These are phyloP conservation scores for Pythium phragmiticola DNA, from an alignment of 352 stramenopile genomes.

Conservation along the genomic window DNA sequence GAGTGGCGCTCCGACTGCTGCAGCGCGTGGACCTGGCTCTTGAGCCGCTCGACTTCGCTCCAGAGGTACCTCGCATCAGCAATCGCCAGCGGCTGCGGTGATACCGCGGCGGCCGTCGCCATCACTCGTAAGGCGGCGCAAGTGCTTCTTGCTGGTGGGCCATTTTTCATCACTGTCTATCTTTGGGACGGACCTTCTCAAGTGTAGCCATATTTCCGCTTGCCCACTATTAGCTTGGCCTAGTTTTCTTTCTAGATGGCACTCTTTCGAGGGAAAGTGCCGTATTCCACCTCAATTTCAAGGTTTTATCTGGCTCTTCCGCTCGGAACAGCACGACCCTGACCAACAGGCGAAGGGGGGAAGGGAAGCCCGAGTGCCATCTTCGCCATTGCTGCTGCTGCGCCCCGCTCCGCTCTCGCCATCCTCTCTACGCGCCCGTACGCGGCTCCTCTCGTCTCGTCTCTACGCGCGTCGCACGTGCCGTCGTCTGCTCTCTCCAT, in stretches of 20 bases:
- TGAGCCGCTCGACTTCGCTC: slow-evolving; percentile 60
- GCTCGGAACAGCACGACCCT: slow-evolving; percentile 4
- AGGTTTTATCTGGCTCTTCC: slow-evolving; percentile 18
- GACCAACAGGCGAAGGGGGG: slow-evolving; percentile 1
- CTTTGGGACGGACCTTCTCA: not conserved
- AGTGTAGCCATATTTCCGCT: slow-evolving; percentile 20
- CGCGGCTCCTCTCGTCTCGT: not conserved
- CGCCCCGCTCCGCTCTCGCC: not conserved
- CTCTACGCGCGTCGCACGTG: not conserved
- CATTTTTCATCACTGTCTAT: not conserved
- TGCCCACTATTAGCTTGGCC: not conserved
- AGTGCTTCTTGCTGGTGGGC: too few species aligned
- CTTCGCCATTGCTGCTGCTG: not conserved
- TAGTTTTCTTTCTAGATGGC: not conserved
- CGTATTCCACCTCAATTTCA: slow-evolving; percentile 13
- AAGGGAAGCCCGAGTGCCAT: not conserved
- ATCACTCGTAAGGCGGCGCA: not conserved
- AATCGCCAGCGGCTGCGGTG: slow-evolving; percentile 14
- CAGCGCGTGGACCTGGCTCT: slow-evolving; percentile 45
- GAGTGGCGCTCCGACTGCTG: slow-evolving; percentile 28
- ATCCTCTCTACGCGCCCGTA: not conserved
- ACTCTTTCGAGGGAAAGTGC: slow-evolving; percentile 9
- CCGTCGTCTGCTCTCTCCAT: not conserved
- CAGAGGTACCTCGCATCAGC: slow-evolving; percentile 53
- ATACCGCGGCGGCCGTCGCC: not conserved